Evolutionary conservation across 202 grass and related monocot species (phyloP), one percentile per base, ranked within the genome.

Genomic region (Schoenoplectus tabernaemontani): DNA sequence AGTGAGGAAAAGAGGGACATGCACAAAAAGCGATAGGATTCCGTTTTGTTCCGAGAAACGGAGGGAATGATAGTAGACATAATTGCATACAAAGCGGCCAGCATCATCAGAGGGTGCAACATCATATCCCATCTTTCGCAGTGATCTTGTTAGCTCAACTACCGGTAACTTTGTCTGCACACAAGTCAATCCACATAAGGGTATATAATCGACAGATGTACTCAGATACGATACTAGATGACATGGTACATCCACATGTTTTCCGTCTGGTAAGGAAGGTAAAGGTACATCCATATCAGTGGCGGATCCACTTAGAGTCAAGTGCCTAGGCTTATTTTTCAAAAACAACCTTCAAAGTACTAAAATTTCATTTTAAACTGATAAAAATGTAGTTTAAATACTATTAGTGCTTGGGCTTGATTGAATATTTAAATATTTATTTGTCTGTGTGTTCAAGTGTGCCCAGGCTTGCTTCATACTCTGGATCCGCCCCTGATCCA

Each of bases 11-110:
- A 96, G 96, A 15, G 96, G 96, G 41, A 99, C 92, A 71, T 99
- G 96, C 58, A 99, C 96, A 59, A 99, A 99, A 23, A 99, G 86
- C 26, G 96, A 99, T 70, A 95, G 87, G 26, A 99, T 89, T 24
- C 87, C 77, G 0, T 89, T 84, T 57, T 93, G 84, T 81, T 95
- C 96, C 5, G 85, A 85, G 4, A 99, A 99, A 82, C 86, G 86
- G 67, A 99, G 91, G 3, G 96, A 99, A 61, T 93, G 92, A 75
- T 99, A 99, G 60, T 99, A 99, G 57, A 95, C 90, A 39, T 91
- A 99, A 80, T 99, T 99, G 86, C 96, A 99, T 41, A 99, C 92
- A 13, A 95, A 99, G 58, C 91, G 78, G n/a, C 86, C 96, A 20
- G 96, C 96, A 2, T 99, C 96, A 51, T 95, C 86, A 9, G 96